These are phyloP conservation scores for Trapa bicornis DNA, from an alignment of 345 rosid species.

Conservation along the genomic window DNA sequence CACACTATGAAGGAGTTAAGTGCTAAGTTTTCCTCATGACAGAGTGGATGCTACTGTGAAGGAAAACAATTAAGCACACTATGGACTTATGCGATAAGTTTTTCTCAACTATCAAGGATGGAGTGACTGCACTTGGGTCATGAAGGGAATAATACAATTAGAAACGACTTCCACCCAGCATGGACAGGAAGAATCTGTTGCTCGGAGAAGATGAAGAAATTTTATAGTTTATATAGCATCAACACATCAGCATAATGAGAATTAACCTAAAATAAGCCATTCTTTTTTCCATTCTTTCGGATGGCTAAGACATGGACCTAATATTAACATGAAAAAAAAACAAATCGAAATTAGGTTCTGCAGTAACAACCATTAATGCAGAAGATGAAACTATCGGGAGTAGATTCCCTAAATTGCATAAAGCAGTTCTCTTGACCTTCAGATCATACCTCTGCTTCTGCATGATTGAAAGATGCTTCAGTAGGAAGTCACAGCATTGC, in stretches of 20 bases:
- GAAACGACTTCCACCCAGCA: not conserved
- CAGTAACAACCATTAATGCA: not conserved
- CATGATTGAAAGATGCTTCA: slow-evolving; percentile 54
- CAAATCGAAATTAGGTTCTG: not conserved
- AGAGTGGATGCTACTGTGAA: not conserved
- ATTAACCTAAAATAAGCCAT: not conserved
- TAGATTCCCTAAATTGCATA: not conserved
- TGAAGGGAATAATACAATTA: not conserved
- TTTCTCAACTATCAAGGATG: not conserved
- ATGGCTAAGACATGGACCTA: no score
- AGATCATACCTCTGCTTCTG: slow-evolving; percentile 51
- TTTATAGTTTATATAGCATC: not conserved
- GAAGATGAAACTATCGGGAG: not conserved
- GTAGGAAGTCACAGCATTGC: slow-evolving; percentile 42
- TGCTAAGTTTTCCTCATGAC: not conserved
- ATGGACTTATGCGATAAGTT: not conserved
- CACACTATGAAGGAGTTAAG: not conserved
- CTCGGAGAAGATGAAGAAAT: not conserved
- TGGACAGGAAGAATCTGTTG: not conserved
- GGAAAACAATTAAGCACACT: not conserved
- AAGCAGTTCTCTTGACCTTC: not conserved
- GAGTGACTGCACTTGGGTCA: not conserved
- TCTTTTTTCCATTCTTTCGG: no score
- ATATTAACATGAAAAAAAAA: not conserved
- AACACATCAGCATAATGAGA: not conserved